Conservation (phyloP, 73 alveolate genomes). For the Paramecium octaurelia region DNA sequence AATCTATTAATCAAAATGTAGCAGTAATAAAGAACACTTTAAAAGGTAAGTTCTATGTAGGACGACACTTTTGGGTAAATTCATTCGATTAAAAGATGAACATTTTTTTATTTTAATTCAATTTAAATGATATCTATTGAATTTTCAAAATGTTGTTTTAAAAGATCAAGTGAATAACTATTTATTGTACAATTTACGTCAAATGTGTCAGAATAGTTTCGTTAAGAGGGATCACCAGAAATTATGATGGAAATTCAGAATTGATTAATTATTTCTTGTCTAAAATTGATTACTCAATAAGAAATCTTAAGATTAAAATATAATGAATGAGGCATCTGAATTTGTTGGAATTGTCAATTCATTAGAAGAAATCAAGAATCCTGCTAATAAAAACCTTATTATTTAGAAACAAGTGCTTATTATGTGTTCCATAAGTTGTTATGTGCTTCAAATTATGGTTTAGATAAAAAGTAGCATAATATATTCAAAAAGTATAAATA, state of each 20-base stretch:
- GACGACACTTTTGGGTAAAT: background rate
- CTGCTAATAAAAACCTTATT: conserved; percentile 48
- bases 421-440: conserved; percentile 53
- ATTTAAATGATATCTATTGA: too few species aligned
- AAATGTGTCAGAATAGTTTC: conserved; percentile 18
- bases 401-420: conserved; percentile 58
- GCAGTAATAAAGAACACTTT: conserved; percentile 4
- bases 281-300: background rate
- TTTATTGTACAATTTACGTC: conserved; percentile 14
- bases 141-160: too few species aligned
- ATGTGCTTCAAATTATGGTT: conserved; percentile 53
- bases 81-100: background rate
- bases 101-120: too few species aligned
- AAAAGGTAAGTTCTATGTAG: background rate
- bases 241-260: background rate
- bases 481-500: conserved; percentile 5
- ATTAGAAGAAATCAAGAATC: conserved; percentile 5
- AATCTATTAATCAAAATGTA: conserved; percentile 22
- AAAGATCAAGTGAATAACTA: too few species aligned
- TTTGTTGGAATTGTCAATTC: background rate
- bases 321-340: conserved; percentile 34
- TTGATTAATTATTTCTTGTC: background rate
- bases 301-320: background rate
- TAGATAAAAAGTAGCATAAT: conserved; percentile 51
- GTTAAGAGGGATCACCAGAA: background rate